Evolutionary conservation across 106 monocot genomes (phyloP).

Genomic region (Posidonia australis): DNA sequence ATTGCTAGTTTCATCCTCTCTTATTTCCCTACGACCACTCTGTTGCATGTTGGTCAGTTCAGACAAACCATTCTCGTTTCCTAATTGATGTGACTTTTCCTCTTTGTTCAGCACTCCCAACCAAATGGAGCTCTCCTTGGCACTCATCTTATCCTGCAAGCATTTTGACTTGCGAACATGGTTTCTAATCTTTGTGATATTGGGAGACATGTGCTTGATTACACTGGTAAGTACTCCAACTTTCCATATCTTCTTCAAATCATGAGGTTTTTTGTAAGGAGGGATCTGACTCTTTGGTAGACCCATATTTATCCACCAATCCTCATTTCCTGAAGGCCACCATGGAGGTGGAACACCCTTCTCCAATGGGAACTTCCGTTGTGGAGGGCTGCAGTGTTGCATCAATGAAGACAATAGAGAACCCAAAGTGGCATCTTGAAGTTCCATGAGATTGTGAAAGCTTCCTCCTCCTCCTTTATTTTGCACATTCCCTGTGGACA

Average conservation of each 20-base stretch:
- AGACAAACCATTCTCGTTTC: conserved; percentile 39
- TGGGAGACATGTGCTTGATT: conserved; percentile 96
- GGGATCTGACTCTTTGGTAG: conserved; percentile 15
- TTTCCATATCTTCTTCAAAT: conserved; percentile 95
- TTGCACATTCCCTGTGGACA: conserved; percentile 29
- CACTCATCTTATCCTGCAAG: conserved; percentile 98
- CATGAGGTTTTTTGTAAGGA: conserved; percentile 77
- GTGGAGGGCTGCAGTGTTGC: conserved; percentile 93
- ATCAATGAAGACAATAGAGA: conserved; percentile 87
- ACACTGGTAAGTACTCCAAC: conserved; percentile 88
- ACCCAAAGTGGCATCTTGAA: conserved; percentile 97
- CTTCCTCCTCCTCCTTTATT: conserved; percentile 31
- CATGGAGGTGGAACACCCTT: conserved; percentile 81
- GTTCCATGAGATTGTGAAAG: conserved; percentile 54
- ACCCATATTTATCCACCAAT: conserved; percentile 75
- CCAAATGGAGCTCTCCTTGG: conserved; percentile 93
- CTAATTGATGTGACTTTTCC: conserved; percentile 28
- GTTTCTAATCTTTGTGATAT: conserved; percentile 71
- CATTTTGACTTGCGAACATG: conserved; percentile 89
- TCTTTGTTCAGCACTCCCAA: conserved; percentile 64
- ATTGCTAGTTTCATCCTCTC: conserved; percentile 48
- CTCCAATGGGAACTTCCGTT: conserved; percentile 80
- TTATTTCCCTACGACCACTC: conserved; percentile 29
- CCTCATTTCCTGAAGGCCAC: conserved; percentile 93
- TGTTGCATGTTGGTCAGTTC: conserved; percentile 45